Evolutionary conservation across 1,139 yeast genomes (phyloP), one percentile per base, ranked within the genome.

Genomic region (Suhomyces chickasaworum): DNA sequence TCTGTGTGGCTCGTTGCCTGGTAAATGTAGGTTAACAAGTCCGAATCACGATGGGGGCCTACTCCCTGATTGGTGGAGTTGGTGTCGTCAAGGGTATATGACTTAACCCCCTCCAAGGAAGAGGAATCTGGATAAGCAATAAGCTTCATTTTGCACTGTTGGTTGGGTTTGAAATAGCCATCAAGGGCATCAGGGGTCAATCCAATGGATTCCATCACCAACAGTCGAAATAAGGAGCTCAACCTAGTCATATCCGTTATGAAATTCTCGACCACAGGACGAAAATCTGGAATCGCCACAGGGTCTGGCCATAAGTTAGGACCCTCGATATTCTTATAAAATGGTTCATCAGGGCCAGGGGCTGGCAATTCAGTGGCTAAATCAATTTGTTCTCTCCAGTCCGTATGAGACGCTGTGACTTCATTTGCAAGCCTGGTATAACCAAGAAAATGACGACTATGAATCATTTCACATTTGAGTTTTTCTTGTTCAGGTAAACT

Each of bases 21-120:
- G 54, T 71, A 78, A 13, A 83, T 82, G 56, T 75, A 80, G 0
- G 88, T 83, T 38, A 83, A 57, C 53, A 83, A 70, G 49, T 83
- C 87, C n/a, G 84, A 78, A 56, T 84, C 89, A 53, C 87, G 75
- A 58, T 84, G 89, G 2, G 87, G 86, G 1, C 90, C 89, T 30
- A 80, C 83, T 2, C 89, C 88, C 59, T 83, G 89, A 21, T 67
- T 66, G 7, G 77, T 69, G n/a, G 68, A 53, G 36, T 77, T 75
- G 12, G 71, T 68, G 45, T 78, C 83, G 35, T 68, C 62, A 32
- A 67, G 53, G 0, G 69, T 70, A 8, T 56, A 60, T 20, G 72
- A 65, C 15, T 60, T 55, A 10, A 62, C 51, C 15, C 60, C 59
- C 20, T 53, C 57, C 34, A 76, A 61, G 37, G 71, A 69, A 0